A percentile compares a stretch with the other conserved stretches of the same genome.
Conservation (phyloP, 805 yeast species). For the Starmera quercuum region DNA sequence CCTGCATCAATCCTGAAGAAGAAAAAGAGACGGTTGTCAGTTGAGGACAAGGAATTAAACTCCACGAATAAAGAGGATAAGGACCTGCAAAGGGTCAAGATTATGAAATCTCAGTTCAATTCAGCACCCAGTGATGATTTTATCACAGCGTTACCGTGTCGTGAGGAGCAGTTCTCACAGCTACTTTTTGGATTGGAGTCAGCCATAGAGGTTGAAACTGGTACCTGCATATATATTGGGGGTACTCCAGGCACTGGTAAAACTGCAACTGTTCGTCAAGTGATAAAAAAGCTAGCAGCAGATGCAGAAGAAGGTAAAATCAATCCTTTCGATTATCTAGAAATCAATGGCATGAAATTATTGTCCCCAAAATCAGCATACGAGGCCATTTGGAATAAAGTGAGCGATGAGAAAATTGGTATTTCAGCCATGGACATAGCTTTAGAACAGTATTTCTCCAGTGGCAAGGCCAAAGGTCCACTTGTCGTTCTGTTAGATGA, state of each 20-base stretch:
- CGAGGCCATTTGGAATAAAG: slow-evolving; percentile 72
- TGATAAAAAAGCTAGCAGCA: slow-evolving; percentile 54
- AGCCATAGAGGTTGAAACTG: slow-evolving; percentile 62
- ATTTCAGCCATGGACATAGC: slow-evolving; percentile 41
- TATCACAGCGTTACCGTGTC: slow-evolving; percentile 76
- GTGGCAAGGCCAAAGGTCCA: slow-evolving; percentile 18
- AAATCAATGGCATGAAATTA: slow-evolving; percentile 86
- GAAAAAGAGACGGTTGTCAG: too few relatives aligned
- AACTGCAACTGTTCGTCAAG: slow-evolving; percentile 89
- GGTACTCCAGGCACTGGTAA: slow-evolving; percentile 99
- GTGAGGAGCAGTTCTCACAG: slow-evolving; percentile 75
- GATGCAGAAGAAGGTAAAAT: slow-evolving; percentile 31
- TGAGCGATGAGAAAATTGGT: slow-evolving; percentile 52
- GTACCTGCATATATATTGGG: slow-evolving; percentile 82
- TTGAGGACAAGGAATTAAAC: too few relatives aligned
- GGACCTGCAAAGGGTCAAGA: too few relatives aligned
- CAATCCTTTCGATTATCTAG: slow-evolving; percentile 61
- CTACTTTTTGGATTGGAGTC: slow-evolving; percentile 62
- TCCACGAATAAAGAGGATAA: too few relatives aligned
- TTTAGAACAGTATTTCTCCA: slow-evolving; percentile 63
- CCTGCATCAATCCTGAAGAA: too few relatives aligned
- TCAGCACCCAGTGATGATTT: too few relatives aligned
- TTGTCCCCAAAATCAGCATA: slow-evolving; percentile 76
- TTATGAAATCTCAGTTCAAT: too few relatives aligned
- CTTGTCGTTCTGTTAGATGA: slow-evolving; percentile 84